phyloP scores from a whole-genome alignment of 306 rosid genomes.

The Gynostemma pentaphyllum region DNA sequence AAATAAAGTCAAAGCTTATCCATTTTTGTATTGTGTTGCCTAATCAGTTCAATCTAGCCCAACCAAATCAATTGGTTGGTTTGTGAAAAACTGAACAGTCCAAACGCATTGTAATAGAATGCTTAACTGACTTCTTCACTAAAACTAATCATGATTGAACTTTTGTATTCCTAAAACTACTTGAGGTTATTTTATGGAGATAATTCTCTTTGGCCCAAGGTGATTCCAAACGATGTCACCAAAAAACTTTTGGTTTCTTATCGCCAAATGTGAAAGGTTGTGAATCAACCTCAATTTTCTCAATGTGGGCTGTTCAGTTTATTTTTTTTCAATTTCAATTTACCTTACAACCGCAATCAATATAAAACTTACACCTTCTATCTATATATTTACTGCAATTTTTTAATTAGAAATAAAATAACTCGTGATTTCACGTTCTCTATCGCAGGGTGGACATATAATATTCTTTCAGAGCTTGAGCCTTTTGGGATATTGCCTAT shows the following conservation, averaged over 20 bases:
- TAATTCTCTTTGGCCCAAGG: neutral
- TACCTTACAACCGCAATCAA: neutral
- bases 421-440: neutral
- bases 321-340: too few relatives aligned
- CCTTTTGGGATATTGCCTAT: slow-evolving; percentile 89
- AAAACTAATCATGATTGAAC: neutral
- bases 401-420: neutral
- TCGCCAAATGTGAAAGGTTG: neutral
- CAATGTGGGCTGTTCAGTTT: neutral
- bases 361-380: neutral
- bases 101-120: neutral
- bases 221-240: neutral
- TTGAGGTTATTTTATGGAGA: neutral
- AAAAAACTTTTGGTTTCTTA: neutral
- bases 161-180: neutral
- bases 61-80: neutral
- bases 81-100: neutral
- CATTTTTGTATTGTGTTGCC: neutral
- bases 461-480: slow-evolving; percentile 97
- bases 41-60: neutral
- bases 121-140: neutral
- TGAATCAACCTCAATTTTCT: neutral
- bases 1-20: neutral
- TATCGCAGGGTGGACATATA: slow-evolving; percentile 85
- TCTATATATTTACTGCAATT: too few relatives aligned